Conservation (phyloP, 2,329 filamentous ascomycete genomes). For the Monosporascus sp. region DNA sequence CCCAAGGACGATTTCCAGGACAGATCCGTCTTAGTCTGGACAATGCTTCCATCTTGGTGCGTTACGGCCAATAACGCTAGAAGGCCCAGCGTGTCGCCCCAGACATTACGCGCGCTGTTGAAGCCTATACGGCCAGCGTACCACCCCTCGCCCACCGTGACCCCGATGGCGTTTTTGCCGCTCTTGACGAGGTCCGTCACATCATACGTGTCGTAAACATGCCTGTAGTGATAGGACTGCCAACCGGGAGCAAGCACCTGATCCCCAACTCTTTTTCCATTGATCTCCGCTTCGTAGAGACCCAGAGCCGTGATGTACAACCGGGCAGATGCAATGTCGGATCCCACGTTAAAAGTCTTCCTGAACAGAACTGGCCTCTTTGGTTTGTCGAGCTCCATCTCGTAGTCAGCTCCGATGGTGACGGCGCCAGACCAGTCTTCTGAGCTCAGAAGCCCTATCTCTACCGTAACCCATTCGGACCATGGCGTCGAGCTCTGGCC, state of each 20-base stretch:
- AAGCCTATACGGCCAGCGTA: slow-evolving; percentile 36
- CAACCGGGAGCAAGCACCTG: slow-evolving; percentile 45
- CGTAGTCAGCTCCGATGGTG: slow-evolving; percentile 26
- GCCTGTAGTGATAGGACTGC: slow-evolving; percentile 43
- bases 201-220: slow-evolving; percentile 50
- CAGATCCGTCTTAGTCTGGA: slow-evolving; percentile 23
- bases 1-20: slow-evolving; percentile 24
- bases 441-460: slow-evolving; percentile 27
- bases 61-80: slow-evolving; percentile 25
- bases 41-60: slow-evolving; percentile 7
- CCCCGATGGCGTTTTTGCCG: slow-evolving; percentile 35
- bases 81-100: slow-evolving; percentile 26
- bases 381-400: slow-evolving; percentile 19
- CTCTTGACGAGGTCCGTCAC: slow-evolving; percentile 35
- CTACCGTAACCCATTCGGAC: slow-evolving; percentile 27
- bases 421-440: slow-evolving; percentile 26
- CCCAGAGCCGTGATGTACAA: slow-evolving; percentile 43
- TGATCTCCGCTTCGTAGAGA: slow-evolving; percentile 42
- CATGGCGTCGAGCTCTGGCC: slow-evolving; percentile 20
- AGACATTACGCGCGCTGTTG: slow-evolving; percentile 20
- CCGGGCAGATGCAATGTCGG: slow-evolving; percentile 28
- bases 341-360: slow-evolving; percentile 25
- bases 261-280: slow-evolving; percentile 36
- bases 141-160: slow-evolving; percentile 49
- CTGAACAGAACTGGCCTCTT: slow-evolving; percentile 29